Percentiles rank a stretch among this genome's conserved stretches.
phyloP scores from a whole-genome alignment of 2,329 filamentous ascomycete genomes.

The Botrytis pseudocinerea region DNA sequence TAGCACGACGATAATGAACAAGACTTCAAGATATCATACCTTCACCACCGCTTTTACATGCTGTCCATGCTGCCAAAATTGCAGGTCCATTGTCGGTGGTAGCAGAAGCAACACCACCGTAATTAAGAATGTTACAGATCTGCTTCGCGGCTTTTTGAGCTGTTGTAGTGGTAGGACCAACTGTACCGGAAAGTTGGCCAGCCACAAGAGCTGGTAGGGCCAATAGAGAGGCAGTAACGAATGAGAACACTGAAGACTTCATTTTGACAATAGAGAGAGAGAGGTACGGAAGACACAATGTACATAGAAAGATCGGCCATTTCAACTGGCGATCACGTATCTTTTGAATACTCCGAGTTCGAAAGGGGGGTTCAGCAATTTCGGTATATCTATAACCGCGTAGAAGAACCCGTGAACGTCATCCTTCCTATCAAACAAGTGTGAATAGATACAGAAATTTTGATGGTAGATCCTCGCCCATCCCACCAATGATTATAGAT shows the following conservation, averaged over 20 bases:
- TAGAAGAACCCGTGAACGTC: background rate
- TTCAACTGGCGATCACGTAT: background rate
- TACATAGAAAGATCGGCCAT: background rate
- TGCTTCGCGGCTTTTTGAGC: constrained; percentile 34
- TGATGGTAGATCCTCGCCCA: background rate
- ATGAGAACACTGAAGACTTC: constrained; percentile 25
- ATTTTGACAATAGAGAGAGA: constrained; percentile 17
- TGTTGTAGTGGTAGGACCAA: constrained; percentile 35
- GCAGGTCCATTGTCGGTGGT: constrained; percentile 48
- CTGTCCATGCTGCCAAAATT: constrained; percentile 46
- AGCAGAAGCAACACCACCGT: constrained; percentile 49
- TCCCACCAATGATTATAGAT: background rate
- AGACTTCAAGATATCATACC: constrained; percentile 24
- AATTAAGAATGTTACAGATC: constrained; percentile 49
- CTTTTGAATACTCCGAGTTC: background rate
- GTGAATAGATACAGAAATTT: background rate
- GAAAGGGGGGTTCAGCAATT: background rate
- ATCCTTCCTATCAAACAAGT: background rate
- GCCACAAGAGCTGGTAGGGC: constrained; percentile 24
- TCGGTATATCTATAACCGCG: constrained; percentile 11
- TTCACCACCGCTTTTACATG: constrained; percentile 47
- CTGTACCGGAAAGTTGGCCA: constrained; percentile 33
- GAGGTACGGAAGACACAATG: background rate
- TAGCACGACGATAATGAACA: background rate
- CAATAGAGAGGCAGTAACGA: constrained; percentile 19